phyloP scores from a whole-genome alignment of 2,329 filamentous ascomycete genomes.

The Seiridium unicorne region DNA sequence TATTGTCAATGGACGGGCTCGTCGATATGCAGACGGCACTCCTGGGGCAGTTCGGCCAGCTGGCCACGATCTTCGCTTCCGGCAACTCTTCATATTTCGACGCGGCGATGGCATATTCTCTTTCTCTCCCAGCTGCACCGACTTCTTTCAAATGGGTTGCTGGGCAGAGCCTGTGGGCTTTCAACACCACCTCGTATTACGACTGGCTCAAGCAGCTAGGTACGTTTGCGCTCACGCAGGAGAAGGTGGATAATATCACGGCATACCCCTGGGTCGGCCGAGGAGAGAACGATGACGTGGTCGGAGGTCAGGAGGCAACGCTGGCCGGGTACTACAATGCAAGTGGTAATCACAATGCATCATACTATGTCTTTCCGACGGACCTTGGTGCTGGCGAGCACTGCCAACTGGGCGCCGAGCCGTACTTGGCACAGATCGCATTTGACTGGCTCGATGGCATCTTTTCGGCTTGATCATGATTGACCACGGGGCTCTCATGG shows the following conservation, averaged over 20 bases:
- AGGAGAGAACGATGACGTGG: slow-evolving; percentile 2
- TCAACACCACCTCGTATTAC: neutral
- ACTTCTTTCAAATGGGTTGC: neutral
- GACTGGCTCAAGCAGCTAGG: neutral
- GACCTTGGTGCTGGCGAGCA: neutral
- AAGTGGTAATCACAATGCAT: neutral
- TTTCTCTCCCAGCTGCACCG: neutral
- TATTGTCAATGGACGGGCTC: slow-evolving; percentile 1
- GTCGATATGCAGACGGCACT: slow-evolving; percentile 11
- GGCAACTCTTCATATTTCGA: neutral
- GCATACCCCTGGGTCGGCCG: neutral
- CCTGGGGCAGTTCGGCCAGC: slow-evolving; percentile 8
- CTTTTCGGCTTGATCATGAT: neutral
- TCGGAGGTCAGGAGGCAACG: neutral
- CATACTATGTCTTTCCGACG: neutral
- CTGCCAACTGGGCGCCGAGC: slow-evolving; percentile 5
- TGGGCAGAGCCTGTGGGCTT: slow-evolving; percentile 3
- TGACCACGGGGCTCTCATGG: too few relatives aligned
- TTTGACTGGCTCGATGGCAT: slow-evolving; percentile 6
- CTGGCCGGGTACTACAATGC: slow-evolving; percentile 4
- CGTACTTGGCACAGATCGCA: neutral
- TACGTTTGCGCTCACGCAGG: neutral
- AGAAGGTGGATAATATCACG: slow-evolving; percentile 1
- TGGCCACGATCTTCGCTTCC: slow-evolving; percentile 9
- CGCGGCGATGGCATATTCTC: neutral